Evolutionary conservation across 345 rosid genomes (phyloP).

Genomic region (Eucalyptus fibrosa): DNA sequence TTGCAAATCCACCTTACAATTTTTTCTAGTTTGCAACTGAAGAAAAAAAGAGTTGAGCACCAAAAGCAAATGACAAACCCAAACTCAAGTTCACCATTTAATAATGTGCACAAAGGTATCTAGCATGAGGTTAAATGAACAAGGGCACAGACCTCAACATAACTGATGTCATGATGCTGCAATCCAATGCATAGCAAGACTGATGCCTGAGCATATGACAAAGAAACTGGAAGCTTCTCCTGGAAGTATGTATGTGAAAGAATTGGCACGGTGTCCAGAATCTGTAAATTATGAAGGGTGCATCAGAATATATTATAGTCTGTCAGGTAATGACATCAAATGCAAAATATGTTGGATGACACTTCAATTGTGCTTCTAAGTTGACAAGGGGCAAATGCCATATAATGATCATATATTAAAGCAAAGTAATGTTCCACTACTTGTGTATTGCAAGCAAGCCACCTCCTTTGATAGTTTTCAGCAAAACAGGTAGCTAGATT

Average conservation of each 20-base stretch:
- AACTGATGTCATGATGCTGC: slow-evolving; percentile 54
- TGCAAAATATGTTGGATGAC: neutral
- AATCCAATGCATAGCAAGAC: slow-evolving; percentile 77
- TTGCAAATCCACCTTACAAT: neutral
- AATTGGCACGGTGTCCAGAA: slow-evolving; percentile 44
- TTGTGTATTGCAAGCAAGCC: neutral
- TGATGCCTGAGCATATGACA: slow-evolving; percentile 74
- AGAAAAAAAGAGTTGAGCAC: neutral
- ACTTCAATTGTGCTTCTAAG: neutral
- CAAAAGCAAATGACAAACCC: neutral
- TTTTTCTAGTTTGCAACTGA: neutral
- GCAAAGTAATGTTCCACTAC: neutral
- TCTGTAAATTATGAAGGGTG: slow-evolving; percentile 20
- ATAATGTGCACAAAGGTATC: neutral
- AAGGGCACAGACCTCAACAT: slow-evolving; percentile 47
- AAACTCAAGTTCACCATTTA: neutral
- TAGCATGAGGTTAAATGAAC: neutral
- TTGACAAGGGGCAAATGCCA: neutral
- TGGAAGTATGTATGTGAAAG: slow-evolving; percentile 69
- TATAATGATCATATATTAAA: neutral
- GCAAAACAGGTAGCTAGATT: neutral
- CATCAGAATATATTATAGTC: neutral
- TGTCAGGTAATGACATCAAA: neutral
- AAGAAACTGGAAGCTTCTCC: slow-evolving; percentile 70
- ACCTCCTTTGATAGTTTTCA: neutral